Percentiles rank a stretch among this genome's conserved stretches.
Conservation (phyloP, 1,284 basidiomycete genomes). For the Austroboletus olivaceoglutinosus region DNA sequence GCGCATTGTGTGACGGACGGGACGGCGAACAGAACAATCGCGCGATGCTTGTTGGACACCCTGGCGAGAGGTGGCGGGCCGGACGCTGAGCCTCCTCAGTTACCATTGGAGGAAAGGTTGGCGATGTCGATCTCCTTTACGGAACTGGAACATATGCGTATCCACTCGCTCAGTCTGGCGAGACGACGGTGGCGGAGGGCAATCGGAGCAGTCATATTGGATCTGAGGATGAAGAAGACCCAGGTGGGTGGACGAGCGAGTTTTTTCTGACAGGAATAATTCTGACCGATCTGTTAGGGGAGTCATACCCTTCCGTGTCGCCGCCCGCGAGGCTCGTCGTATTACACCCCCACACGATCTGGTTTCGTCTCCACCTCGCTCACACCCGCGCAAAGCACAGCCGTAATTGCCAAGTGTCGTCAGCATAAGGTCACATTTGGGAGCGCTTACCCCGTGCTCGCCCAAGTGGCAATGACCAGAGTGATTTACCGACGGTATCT, state of each 20-base stretch:
- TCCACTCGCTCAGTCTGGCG: conserved; percentile 31
- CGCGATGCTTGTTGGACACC: conserved; percentile 42
- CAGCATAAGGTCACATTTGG: too few species aligned
- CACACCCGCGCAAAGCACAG: conserved; percentile 25
- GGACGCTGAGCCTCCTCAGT: conserved; percentile 6
- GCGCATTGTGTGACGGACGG: conserved; percentile 21
- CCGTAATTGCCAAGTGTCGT: conserved; percentile 23
- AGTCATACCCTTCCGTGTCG: conserved; percentile 54
- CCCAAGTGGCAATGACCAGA: too few species aligned
- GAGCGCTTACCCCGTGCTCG: too few species aligned
- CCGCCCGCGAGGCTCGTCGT: conserved; percentile 34
- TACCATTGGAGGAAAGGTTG: conserved; percentile 40
- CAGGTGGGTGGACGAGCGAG: background rate
- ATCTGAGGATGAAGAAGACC: conserved; percentile 29
- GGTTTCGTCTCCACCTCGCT: conserved; percentile 25
- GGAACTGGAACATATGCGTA: conserved; percentile 34
- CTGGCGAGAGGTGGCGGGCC: conserved; percentile 29
- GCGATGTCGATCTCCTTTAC: conserved; percentile 40
- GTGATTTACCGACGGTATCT: too few species aligned
- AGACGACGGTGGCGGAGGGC: conserved; percentile 48
- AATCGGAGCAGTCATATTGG: conserved; percentile 41
- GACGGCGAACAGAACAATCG: conserved; percentile 8
- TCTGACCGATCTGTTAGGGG: conserved; percentile 38
- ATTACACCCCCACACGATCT: conserved; percentile 38
- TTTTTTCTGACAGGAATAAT: background rate